phyloP scores from a whole-genome alignment of 2,329 filamentous ascomycete species.

The Epichloe brachyelytri region DNA sequence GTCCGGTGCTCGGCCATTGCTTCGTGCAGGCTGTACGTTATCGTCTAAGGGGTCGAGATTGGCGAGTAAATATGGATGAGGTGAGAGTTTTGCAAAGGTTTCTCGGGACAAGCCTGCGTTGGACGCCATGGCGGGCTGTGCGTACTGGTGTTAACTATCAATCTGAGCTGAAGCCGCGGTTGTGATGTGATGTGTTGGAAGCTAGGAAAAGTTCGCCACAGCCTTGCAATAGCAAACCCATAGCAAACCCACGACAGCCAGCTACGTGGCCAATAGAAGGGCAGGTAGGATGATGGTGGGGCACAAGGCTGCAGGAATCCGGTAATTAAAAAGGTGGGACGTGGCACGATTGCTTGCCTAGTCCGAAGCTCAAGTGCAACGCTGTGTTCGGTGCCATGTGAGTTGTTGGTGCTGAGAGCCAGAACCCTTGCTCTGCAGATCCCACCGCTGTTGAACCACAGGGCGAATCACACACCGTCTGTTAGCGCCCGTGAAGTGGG shows the following conservation, averaged over 20 bases:
- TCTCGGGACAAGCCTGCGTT: conserved; percentile 38
- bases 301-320: neutral
- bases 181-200: neutral
- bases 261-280: neutral
- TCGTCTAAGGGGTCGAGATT: conserved; percentile 58
- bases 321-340: no score
- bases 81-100: conserved; percentile 80
- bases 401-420: no score
- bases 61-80: conserved; percentile 77
- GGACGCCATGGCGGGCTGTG: conserved; percentile 16
- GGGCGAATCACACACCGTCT: conserved; percentile 9
- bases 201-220: conserved; percentile 3
- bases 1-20: conserved; percentile 64
- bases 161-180: neutral
- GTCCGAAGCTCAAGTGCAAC: no score
- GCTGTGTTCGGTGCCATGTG: no score
- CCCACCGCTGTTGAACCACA: neutral
- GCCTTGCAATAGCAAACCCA: neutral
- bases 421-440: neutral
- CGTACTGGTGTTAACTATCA: neutral
- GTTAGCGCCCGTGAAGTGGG: conserved; percentile 9
- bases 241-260: neutral
- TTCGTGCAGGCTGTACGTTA: conserved; percentile 43
- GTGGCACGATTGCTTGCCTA: no score
- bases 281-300: neutral